A percentile compares a stretch with the other conserved stretches of the same genome.
phyloP scores from a whole-genome alignment of 352 stramenopile species.

The Phytophthora citrophthora region DNA sequence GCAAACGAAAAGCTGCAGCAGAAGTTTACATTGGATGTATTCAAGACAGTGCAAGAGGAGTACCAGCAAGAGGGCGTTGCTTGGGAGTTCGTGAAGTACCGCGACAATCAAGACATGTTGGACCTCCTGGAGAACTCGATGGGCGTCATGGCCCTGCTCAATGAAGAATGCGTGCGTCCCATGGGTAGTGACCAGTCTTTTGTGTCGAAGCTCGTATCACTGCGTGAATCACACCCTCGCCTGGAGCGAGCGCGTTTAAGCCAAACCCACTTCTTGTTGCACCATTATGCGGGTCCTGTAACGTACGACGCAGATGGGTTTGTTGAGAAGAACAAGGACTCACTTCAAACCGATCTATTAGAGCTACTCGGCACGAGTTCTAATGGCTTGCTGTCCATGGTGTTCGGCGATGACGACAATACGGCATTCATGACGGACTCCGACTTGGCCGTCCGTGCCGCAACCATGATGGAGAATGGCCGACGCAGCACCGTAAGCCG shows the following conservation, averaged over 20 bases:
- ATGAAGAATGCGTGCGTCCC: slow-evolving; percentile 91
- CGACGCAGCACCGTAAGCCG: slow-evolving; percentile 55
- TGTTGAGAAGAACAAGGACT: slow-evolving; percentile 91
- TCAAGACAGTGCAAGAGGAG: slow-evolving; percentile 89
- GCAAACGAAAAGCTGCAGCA: slow-evolving; percentile 96
- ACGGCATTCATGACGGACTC: slow-evolving; percentile 67
- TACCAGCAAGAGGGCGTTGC: slow-evolving; percentile 75
- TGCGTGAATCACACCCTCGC: slow-evolving; percentile 82
- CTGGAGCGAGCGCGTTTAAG: slow-evolving; percentile 79
- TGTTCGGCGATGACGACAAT: slow-evolving; percentile 66
- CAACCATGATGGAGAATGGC: slow-evolving; percentile 50
- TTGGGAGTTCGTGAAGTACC: slow-evolving; percentile 86
- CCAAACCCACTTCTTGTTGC: slow-evolving; percentile 80
- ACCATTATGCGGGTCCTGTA: slow-evolving; percentile 84
- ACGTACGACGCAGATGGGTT: slow-evolving; percentile 86
- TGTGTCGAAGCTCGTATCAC: slow-evolving; percentile 85
- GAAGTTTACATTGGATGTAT: slow-evolving; percentile 89
- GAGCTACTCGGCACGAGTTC: slow-evolving; percentile 73
- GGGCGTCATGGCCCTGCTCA: slow-evolving; percentile 89
- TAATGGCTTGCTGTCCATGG: slow-evolving; percentile 74
- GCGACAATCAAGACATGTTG: slow-evolving; percentile 92
- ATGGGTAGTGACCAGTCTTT: slow-evolving; percentile 90
- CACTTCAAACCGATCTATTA: slow-evolving; percentile 78
- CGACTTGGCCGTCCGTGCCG: slow-evolving; percentile 61
- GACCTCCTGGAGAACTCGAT: slow-evolving; percentile 91